Evolutionary conservation across 2,329 filamentous ascomycete genomes (phyloP), one percentile per base, ranked within the genome.

Genomic region (Fragosphaeria purpurea): DNA sequence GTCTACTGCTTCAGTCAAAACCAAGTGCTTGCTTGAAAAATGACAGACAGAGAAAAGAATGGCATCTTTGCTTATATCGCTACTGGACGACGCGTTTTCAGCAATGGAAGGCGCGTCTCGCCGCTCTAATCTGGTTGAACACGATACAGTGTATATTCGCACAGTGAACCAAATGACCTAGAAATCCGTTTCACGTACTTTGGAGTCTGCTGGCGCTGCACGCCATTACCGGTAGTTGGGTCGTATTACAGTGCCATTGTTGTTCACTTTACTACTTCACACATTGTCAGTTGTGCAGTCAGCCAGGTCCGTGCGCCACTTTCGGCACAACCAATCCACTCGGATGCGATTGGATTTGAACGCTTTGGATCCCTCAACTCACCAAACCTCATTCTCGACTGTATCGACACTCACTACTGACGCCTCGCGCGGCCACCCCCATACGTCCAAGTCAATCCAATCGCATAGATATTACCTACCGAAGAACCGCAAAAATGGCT

Each of bases 401-500:
- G 35, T 46, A 39, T 34, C 35, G 32, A 32, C 8, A 35, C n/a
- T 31, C 41, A 49, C 31, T 43, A 46, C 38, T 11, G 12, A 22
- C 22, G 22, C 22, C 22, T 22, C 22, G 22, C 22, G 22, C 22
- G 22, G 22, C 22, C 22, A 22, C 35, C 35, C 31, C 12, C 31
- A 22, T 11, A 12, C 37, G 39, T 47, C 41, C 10, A 12, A 45
- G 39, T 46, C 6, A 3, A 22, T 12, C 37, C 44, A 46, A 46
- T 49, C 11, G 44, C 53, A 41, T 7, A 4, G 30, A 47, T 22
- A 22, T 22, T 22, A 22, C 22, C 22, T 22, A 22, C 22, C 22
- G 22, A 22, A 42, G 39, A 47, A 49, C 51, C 51, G 47, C 61
- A 63, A 69, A 68, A 55, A 72, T 72, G 70, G 70, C 57, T 55